phyloP scores from a whole-genome alignment of 1,284 basidiomycete genomes.

The Ganoderma resinaceum region DNA sequence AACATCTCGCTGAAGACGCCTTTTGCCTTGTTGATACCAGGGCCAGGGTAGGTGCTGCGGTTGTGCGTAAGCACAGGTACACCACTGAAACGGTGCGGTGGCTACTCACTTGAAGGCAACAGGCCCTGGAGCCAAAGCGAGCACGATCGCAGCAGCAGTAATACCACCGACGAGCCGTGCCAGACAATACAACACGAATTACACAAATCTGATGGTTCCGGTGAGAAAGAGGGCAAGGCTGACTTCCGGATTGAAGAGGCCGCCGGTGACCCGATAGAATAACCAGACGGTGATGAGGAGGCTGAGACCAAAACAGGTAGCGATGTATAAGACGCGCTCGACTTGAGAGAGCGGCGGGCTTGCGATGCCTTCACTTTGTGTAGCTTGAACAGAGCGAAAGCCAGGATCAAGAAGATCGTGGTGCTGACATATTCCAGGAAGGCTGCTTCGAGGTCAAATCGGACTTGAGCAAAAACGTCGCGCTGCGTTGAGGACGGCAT shows the following conservation, averaged over 20 bases:
- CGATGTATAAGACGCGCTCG: slow-evolving; percentile 62
- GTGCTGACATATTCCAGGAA: slow-evolving; percentile 64
- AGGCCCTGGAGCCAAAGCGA: slow-evolving; percentile 65
- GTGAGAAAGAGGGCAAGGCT: slow-evolving; percentile 66
- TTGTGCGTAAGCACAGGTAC: neutral
- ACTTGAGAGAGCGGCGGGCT: slow-evolving; percentile 43
- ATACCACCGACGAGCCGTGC: slow-evolving; percentile 73
- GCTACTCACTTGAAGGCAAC: slow-evolving; percentile 60
- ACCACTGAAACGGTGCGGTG: neutral
- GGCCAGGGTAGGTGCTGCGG: slow-evolving; percentile 52
- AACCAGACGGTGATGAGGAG: slow-evolving; percentile 76
- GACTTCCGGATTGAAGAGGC: slow-evolving; percentile 76
- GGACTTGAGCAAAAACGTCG: slow-evolving; percentile 24
- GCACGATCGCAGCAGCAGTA: slow-evolving; percentile 63
- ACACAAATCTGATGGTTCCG: slow-evolving; percentile 64
- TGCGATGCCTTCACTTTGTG: slow-evolving; percentile 33
- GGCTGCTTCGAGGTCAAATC: slow-evolving; percentile 53
- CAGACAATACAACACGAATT: slow-evolving; percentile 67
- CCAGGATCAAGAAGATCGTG: slow-evolving; percentile 65
- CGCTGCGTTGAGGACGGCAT: neutral
- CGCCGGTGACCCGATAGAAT: slow-evolving; percentile 78
- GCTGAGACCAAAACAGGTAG: slow-evolving; percentile 69
- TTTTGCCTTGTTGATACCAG: slow-evolving; percentile 56
- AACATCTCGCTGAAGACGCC: slow-evolving; percentile 81
- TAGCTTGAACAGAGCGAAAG: slow-evolving; percentile 64